Conservation (phyloP, 768 basidiomycete species). For the Hebeloma cylindrosporum region DNA sequence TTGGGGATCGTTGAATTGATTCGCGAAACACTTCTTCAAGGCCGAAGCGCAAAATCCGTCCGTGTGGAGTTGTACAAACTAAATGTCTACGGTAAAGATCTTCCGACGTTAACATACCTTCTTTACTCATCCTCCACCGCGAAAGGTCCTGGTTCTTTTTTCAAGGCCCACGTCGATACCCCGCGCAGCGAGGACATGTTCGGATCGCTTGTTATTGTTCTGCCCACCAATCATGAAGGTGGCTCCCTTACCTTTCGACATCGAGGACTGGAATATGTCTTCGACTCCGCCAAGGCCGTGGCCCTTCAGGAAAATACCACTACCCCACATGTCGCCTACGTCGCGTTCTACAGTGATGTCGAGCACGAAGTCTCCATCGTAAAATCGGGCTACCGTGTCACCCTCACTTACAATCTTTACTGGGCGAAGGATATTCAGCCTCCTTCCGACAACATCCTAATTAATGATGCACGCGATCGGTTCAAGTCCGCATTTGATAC, state of each 20-base stretch:
- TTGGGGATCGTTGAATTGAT: slow-evolving; percentile 29
- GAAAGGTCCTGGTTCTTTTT: slow-evolving; percentile 41
- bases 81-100: slow-evolving; percentile 41
- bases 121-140: background rate
- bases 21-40: slow-evolving; percentile 20
- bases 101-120: background rate
- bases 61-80: slow-evolving; percentile 42
- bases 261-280: too few relatives aligned
- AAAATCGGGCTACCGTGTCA: slow-evolving; percentile 38
- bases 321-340: slow-evolving; percentile 30
- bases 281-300: slow-evolving; percentile 24
- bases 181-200: slow-evolving; percentile 44
- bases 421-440: slow-evolving; percentile 10
- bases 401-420: slow-evolving; percentile 44
- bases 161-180: slow-evolving; percentile 48
- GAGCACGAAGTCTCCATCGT: slow-evolving; percentile 41
- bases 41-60: slow-evolving; percentile 20
- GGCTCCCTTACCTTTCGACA: slow-evolving; percentile 42
- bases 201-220: slow-evolving; percentile 46
- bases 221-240: slow-evolving; percentile 46
- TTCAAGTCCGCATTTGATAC: slow-evolving; percentile 22
- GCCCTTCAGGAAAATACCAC: slow-evolving; percentile 40
- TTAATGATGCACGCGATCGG: too few relatives aligned
- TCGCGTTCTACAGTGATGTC: slow-evolving; percentile 40
- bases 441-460: background rate